Base-by-base conservation (phyloP, 768 basidiomycete genomes). In the Russula compacta region DNA sequence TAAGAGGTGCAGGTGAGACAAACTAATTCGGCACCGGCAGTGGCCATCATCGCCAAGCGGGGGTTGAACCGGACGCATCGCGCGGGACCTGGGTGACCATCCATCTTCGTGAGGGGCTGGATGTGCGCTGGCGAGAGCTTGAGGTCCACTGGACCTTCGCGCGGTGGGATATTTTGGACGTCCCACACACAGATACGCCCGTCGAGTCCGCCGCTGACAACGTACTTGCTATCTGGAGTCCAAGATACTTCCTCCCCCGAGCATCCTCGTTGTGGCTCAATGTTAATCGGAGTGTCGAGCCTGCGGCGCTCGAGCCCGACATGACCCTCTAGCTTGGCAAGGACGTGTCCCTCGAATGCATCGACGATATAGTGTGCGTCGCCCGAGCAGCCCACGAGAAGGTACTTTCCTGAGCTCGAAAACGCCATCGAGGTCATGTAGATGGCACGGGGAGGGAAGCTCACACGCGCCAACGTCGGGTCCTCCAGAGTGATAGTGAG, bases 171-270 rank as follows among this genome's bases (percentile, higher is more conserved):
- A 65, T 79, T 79, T 66, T 87, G 79, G 42, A 90, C 76, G 67
- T 98, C 94, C 95, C 95, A 99, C 19, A 95, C 74, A 50, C 80
- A 72, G n/a, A 98, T 76, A 67, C 81, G 84, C 48, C 97, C 97
- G 69, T 95, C 86, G 35, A 89, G 78, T 69, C 85, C 87, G 56
- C 97, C 97, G 21, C 89, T 81, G 6, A 97, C 72, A 46, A 98
- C 79, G 68, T 81, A 99, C 71, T 90, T 90, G 72, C 92, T 93
- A 71, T 99, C 95, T 0, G 92, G 90, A 3, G 91, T 94, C 92
- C 92, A 98, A 11, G 82, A 81, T 4, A 95, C 87, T 75, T 98
- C 97, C 71, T 98, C 93, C 12, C 95, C 92, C 61, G 92, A 95
- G 58, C 81, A 83, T 2, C 93, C 94, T 65, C 86, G 85, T 15